Evolutionary conservation across 176 grass and related monocot genomes (phyloP), one percentile per base, ranked within the genome.

Genomic region (Zoysia pacifica): DNA sequence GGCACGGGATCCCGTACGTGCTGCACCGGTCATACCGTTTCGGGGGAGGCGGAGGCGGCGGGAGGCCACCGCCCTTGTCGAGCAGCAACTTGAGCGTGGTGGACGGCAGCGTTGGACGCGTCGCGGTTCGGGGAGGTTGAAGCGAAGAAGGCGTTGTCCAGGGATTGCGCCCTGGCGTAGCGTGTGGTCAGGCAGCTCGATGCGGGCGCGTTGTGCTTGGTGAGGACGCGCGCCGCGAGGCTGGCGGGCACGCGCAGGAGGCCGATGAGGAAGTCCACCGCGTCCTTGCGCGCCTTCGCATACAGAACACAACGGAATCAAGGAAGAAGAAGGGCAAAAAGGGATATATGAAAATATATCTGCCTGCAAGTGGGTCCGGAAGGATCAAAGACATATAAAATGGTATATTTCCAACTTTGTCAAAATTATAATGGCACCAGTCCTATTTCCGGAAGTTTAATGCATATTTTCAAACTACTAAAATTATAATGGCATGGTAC

Each of bases 191-290:
- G 77, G 73, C 41, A 85, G 59, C 82, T 82, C 43, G 82, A 77
- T 19, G 47, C 61, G 2, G 58, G 46, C 2, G 18, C 71, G 65
- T 4, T 78, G 82, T 77, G 71, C 18, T 16, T 44, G 42, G 69
- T 62, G 18, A 90, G 69, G 58, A 83, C 81, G 76, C 84, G 89
- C 48, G 77, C 78, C 16, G 81, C 84, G 65, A 87, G 79, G 46
- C 93, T 82, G n/a, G 86, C 9, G 3, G 89, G 90, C 62, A 95
- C 77, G 67, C 81, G 73, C 50, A 95, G 87, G 28, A 92, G 87
- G n/a, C 84, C 90, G 81, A 92, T 16, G 74, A 95, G 84, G 82
- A 95, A 92, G 79, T 95, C 93, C 49, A 90, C 87, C 11, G 77
- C 69, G 69, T 92, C 90, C 84, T 92, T 92, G 70, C 82, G 78